A percentile compares a stretch with the other conserved stretches of the same genome.
phyloP scores from a whole-genome alignment of 306 rosid species.

The Rubus idaeus region DNA sequence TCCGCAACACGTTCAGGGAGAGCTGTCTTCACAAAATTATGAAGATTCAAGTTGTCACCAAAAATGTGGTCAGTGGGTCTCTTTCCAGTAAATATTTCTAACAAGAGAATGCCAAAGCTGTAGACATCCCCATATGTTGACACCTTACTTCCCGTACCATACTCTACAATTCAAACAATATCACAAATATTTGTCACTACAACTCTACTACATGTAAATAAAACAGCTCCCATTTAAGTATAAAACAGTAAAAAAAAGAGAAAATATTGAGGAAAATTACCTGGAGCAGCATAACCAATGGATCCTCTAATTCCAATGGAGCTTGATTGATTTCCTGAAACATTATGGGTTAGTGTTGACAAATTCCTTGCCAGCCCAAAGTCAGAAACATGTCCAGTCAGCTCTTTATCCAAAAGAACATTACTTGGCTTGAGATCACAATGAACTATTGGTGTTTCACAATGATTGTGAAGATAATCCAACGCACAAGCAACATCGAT shows the following conservation, averaged over 20 bases:
- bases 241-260: neutral
- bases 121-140: neutral
- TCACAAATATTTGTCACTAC: neutral
- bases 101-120: neutral
- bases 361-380: neutral
- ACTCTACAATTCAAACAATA: neutral
- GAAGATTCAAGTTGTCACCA: neutral
- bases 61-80: neutral
- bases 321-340: neutral
- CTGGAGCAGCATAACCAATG: neutral
- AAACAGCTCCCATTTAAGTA: no score
- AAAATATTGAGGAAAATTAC: neutral
- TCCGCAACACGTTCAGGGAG: neutral
- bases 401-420: neutral
- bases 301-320: neutral
- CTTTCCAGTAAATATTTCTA: neutral
- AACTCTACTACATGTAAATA: no score
- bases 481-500: neutral
- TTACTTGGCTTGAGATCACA: slow-evolving; percentile 2
- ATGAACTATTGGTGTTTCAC: neutral
- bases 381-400: neutral
- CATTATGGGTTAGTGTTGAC: neutral
- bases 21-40: neutral
- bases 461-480: neutral
- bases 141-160: neutral